Evolutionary conservation across 768 basidiomycete genomes (phyloP).

Genomic region (Xerocomellus chrysenteron): DNA sequence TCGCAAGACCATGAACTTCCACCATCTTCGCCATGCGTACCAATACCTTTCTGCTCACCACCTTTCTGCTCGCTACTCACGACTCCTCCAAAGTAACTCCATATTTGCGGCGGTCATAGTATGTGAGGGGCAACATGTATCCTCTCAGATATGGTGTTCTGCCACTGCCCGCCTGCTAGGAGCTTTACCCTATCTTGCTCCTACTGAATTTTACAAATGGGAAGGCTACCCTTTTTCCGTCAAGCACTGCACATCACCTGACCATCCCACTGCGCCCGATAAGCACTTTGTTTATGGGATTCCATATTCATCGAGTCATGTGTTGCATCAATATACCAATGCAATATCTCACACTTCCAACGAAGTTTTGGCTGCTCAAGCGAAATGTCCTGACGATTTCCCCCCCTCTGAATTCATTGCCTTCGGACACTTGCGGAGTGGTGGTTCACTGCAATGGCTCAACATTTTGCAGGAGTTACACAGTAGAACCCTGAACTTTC

Average conservation of each 20-base stretch:
- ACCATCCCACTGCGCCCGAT: too few species aligned
- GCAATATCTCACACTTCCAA: constrained; percentile 15
- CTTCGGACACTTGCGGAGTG: background rate
- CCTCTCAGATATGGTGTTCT: constrained; percentile 24
- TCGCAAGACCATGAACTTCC: constrained; percentile 27
- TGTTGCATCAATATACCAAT: constrained; percentile 26
- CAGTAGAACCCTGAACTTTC: background rate
- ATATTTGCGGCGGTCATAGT: too few species aligned
- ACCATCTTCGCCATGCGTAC: constrained; percentile 22
- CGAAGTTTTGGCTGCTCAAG: background rate
- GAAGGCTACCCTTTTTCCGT: too few species aligned
- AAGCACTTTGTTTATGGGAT: too few species aligned
- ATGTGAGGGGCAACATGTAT: too few species aligned
- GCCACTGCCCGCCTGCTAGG: constrained; percentile 41
- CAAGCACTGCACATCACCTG: too few species aligned
- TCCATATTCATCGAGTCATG: too few species aligned
- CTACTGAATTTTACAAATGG: too few species aligned
- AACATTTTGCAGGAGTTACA: background rate
- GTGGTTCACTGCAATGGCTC: background rate
- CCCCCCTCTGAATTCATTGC: background rate
- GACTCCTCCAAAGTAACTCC: background rate
- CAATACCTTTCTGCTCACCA: constrained; percentile 36
- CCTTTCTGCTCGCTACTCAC: constrained; percentile 29
- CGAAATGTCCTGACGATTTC: background rate
- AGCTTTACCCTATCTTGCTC: too few species aligned